These are phyloP conservation scores for Botryotinia calthae DNA, from an alignment of 2,329 filamentous ascomycete species.

Conservation along the genomic window DNA sequence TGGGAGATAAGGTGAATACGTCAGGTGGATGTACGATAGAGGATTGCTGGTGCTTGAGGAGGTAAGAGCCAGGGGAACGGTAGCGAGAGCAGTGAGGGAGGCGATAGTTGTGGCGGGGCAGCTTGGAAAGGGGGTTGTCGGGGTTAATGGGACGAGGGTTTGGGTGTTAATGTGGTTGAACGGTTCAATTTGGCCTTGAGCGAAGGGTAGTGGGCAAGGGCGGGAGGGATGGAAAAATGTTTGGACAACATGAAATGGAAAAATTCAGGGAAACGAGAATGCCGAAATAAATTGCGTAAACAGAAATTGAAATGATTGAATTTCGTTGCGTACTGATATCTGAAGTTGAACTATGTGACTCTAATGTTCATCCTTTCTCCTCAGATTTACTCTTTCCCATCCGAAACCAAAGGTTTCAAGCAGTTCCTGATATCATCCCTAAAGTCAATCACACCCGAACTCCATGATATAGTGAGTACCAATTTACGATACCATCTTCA, in stretches of 20 bases:
- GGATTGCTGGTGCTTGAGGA: slow-evolving; percentile 74
- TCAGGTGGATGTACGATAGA: slow-evolving; percentile 75
- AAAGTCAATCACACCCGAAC: not conserved
- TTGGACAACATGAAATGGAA: not conserved
- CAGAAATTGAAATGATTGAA: not conserved
- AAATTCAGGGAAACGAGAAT: not conserved
- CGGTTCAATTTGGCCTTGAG: not conserved
- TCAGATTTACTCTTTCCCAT: not conserved
- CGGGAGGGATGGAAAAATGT: not conserved
- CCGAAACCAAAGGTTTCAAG: not conserved
- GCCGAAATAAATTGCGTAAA: not conserved
- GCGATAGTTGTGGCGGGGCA: slow-evolving; percentile 68
- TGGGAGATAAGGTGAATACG: slow-evolving; percentile 74
- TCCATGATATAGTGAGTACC: not conserved
- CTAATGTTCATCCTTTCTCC: not conserved
- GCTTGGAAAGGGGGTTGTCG: slow-evolving; percentile 51
- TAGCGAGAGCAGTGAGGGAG: slow-evolving; percentile 68
- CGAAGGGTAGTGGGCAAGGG: not conserved
- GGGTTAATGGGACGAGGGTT: slow-evolving; percentile 49
- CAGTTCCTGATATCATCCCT: slow-evolving; percentile 12
- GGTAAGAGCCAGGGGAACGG: slow-evolving; percentile 62
- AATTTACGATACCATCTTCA: not conserved
- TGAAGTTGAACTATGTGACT: not conserved
- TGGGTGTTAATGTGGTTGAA: not conserved
- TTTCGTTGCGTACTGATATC: not conserved